Percentiles rank a stretch among this genome's conserved stretches.
These are phyloP conservation scores for Linnemannia zychae DNA, from an alignment of 192 early-diverging fungal genomes.

Conservation along the genomic window DNA sequence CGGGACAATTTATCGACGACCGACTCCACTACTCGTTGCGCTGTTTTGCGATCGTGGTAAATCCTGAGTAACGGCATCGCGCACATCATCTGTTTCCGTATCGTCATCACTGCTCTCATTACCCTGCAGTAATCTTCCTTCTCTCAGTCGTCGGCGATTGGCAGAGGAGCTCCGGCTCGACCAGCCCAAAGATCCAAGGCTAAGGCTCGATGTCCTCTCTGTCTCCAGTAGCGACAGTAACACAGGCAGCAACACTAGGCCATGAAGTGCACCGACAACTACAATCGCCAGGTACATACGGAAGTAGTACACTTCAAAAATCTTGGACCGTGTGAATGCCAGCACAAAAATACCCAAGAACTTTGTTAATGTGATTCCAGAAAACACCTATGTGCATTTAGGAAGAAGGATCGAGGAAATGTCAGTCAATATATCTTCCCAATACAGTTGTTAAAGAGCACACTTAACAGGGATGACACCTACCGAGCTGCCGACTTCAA, in stretches of 20 bases:
- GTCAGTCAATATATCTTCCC: too few relatives aligned
- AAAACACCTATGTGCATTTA: constrained; percentile 61
- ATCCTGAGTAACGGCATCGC: constrained; percentile 38
- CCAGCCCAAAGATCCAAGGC: constrained; percentile 43
- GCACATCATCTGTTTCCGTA: constrained; percentile 33
- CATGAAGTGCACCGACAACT: constrained; percentile 69
- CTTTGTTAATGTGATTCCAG: constrained; percentile 75
- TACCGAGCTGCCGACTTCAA: constrained; percentile 74
- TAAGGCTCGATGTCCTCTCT: constrained; percentile 30
- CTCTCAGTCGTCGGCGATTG: constrained; percentile 30
- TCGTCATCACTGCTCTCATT: constrained; percentile 49
- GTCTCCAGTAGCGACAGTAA: constrained; percentile 62
- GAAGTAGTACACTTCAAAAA: constrained; percentile 80
- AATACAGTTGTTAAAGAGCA: too few relatives aligned
- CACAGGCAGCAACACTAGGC: constrained; percentile 69
- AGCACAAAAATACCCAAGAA: constrained; percentile 75
- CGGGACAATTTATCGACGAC: constrained; percentile 22
- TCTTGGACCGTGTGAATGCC: constrained; percentile 76
- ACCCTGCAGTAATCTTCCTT: constrained; percentile 41
- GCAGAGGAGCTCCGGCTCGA: constrained; percentile 10
- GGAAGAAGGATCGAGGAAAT: neutral
- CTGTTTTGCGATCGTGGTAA: constrained; percentile 44
- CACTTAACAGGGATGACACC: neutral
- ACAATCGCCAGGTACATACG: constrained; percentile 76
- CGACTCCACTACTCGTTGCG: constrained; percentile 12